Base-by-base conservation (phyloP, 2,329 filamentous ascomycete genomes). In the Xylaria sp. region DNA sequence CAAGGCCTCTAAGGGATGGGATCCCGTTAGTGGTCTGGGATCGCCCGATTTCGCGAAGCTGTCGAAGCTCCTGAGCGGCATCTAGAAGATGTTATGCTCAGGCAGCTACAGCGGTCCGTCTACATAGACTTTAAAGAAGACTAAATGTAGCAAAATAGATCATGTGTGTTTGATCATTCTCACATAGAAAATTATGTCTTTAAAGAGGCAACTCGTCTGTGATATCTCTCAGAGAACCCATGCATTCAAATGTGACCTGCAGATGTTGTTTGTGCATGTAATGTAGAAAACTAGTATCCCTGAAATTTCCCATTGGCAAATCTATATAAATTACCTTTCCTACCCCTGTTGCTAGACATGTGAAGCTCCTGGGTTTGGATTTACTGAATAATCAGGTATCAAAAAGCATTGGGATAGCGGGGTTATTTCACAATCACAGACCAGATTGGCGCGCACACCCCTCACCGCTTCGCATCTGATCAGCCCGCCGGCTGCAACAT, bases 1-100 rank as follows among this genome's bases (percentile, higher is more conserved):
- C 56, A 77, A 79, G 33, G 81, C 81, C 40, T 79, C 80, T 2
- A 77, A 79, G 20, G 81, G 82, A 4, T 82, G 80, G 80, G 80
- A 82, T 70, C 80, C 81, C 1, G 80, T 82, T 1, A 78, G 77
- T 5, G 81, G 81, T 6, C 74, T 81, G n/a, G 80, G 76, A 3
- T 72, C 70, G 23, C 71, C 71, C 10, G 68, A 72, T 17, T 73
- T 69, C 42, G 59, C 60, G 56, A 73, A 70, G 59, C 56, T 73
- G 17, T 68, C 67, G 7, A 65, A 72, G 51, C 59, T 72, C 44
- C 42, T 72, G 28, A 69, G n/a, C 13, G 53, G 60, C 36, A 31
- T 66, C 26, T 70, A 70, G 57, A 36, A 10, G 6, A 58, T 31
- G 42, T 9, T 17, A 13, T 23, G 17, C 46, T 40, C 1, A 4